Percentiles rank a stretch among this genome's conserved stretches.
Evolutionary conservation across 1,139 yeast species (phyloP).

Genomic region (Candida frijolesensis): DNA sequence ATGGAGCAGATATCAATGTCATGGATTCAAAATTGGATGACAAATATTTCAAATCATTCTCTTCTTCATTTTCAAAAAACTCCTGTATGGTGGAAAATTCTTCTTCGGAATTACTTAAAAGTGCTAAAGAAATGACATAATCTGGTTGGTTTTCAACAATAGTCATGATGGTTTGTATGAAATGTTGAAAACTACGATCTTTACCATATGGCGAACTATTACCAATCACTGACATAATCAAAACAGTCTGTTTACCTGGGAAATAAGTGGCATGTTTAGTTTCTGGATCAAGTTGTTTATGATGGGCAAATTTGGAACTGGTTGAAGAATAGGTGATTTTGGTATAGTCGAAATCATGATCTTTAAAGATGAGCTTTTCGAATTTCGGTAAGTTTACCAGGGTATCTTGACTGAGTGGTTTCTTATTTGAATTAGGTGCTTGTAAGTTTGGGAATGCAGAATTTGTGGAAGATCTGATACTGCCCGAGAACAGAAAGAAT

Average conservation of each 20-base stretch:
- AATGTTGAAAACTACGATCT: conserved; percentile 24
- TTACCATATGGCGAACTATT: conserved; percentile 31
- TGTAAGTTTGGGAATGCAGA: background rate
- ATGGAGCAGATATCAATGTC: conserved; percentile 35
- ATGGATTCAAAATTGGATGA: conserved; percentile 20
- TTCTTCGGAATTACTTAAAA: conserved; percentile 26
- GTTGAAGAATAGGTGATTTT: conserved; percentile 3
- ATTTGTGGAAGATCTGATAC: background rate
- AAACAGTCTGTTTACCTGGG: conserved; percentile 19
- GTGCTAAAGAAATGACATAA: conserved; percentile 27
- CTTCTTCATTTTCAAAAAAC: conserved; percentile 20
- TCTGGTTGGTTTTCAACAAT: conserved; percentile 18
- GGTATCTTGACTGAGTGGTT: no score
- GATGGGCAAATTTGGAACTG: background rate
- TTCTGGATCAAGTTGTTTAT: background rate
- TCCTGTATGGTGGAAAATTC: conserved; percentile 26
- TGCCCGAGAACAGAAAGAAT: background rate
- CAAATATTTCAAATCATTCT: conserved; percentile 1
- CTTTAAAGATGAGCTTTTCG: background rate
- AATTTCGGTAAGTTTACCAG: background rate
- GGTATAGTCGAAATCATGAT: conserved; percentile 1
- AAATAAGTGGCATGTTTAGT: background rate
- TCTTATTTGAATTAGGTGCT: background rate
- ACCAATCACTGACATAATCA: conserved; percentile 28
- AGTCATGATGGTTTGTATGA: conserved; percentile 25